Base-by-base conservation (phyloP, 2,329 filamentous ascomycete species). In the Fusarium illudens region DNA sequence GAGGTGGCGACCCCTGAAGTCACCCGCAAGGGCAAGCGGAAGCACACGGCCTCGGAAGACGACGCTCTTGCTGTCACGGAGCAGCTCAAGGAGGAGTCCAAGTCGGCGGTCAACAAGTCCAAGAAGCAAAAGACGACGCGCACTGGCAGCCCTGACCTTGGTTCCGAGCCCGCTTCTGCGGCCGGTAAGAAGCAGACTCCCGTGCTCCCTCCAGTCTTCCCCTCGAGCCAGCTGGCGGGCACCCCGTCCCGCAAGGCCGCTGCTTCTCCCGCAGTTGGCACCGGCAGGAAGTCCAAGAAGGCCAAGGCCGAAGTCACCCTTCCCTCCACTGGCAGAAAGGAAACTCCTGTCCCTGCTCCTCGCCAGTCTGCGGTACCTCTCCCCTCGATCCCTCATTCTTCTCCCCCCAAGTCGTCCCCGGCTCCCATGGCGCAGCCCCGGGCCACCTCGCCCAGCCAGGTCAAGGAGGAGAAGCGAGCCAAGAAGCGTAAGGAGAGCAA, bases 31-130 rank as follows among this genome's bases (percentile, higher is more conserved):
- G 76, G 77, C 61, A 80, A 80, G 73, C 73, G 78, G 58, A 80
- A 80, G 72, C 78, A 76, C 46, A 68, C 73, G 20, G 30, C 68
- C 13, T 80, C 79, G 2, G 78, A 81, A 25, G 78, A 81, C n/a
- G 79, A 81, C 32, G 75, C 78, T 13, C 65, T 73, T 7, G 76
- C 76, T 15, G 75, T 76, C 11, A 72, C 77, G 6, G 72, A 76
- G 59, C 80, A 82, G 58, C 71, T 80, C n/a, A 66, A 68, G 51
- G 68, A 73, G 48, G 77, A 82, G 65, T 75, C 64, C 55, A 68
- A 73, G 37, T 76, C 76, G 8, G 77, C 77, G 4, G 72, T 75
- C n/a, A 77, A 79, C 64, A 84, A 83, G 73, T 75, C 81, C 20
- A 80, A 81, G 73, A 78, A 80, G 69, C 79, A 79, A 60, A 80